Evolutionary conservation across 345 rosid genomes (phyloP), one percentile per base, ranked within the genome.

Genomic region (Iberis pinnata): DNA sequence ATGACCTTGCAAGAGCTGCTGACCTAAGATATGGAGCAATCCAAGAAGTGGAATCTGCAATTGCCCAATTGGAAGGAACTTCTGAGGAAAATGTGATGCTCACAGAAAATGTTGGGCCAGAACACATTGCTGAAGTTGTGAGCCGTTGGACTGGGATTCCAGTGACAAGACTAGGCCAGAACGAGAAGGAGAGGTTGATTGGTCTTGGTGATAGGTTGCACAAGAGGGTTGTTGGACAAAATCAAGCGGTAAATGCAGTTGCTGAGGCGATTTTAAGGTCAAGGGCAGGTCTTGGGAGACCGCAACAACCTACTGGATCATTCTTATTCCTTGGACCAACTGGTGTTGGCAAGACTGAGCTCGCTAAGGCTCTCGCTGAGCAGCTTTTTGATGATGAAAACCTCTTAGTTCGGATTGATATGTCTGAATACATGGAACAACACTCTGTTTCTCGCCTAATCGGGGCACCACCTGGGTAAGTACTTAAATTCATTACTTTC

Each of bases 261-360:
- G 72, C 96, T 12, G 92, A 90, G 62, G 90, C 98, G 1, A 86
- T 87, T 17, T 57, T 89, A 33, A 80, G 94, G 66, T 84, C 94
- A 7, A 80, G 94, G 46, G 96, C 97, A 2, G 94, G 97, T 0
- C 51, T 86, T 43, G 96, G 97, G n/a, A 80, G 95, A 70, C 98
- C 89, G 1, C 89, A 90, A 5, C 98, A 90, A 19, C 98, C 96
- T 16, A 90, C 96, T 58, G 96, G 98, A 2, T 80, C 86, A n/a
- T 83, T 86, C 72, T 61, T 86, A 6, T 83, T 89, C 80, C 68
- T 83, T 71, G 97, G 95, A 3, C 97, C 95, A 12, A 83, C 95
- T n/a, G 95, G 97, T 68, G 95, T 89, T 46, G 95, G 97, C 13
- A 89, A 86, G 59, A 89, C 95, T 0, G 95, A 89, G 70, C 90